A percentile compares a stretch with the other conserved stretches of the same genome.
phyloP scores from a whole-genome alignment of 2,329 filamentous ascomycete species.

The Calonectria fujianensis region DNA sequence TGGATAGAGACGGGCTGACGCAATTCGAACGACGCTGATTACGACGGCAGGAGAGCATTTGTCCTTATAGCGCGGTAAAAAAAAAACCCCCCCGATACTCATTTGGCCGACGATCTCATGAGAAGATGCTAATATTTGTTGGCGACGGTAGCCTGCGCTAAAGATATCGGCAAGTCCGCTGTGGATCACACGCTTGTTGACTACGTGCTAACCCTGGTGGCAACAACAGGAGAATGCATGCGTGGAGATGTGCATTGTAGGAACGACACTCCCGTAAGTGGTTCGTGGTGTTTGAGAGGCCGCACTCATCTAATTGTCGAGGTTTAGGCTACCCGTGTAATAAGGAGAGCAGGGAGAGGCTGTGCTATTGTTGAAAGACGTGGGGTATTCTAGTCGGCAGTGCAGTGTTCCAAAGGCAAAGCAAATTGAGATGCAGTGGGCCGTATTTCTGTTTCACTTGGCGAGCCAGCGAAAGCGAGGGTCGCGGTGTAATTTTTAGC shows the following conservation, averaged over 20 bases:
- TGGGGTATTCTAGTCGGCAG: neutral
- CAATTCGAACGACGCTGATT: neutral
- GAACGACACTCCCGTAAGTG: neutral
- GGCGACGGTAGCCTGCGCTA: neutral
- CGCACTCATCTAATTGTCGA: neutral
- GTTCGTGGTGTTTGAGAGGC: neutral
- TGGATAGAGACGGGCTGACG: neutral
- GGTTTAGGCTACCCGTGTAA: neutral
- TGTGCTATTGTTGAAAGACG: neutral
- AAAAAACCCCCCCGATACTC: neutral
- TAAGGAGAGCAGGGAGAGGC: neutral
- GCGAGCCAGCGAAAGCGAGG: conserved; percentile 15
- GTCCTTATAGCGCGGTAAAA: neutral
- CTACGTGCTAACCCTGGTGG: neutral
- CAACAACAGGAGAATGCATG: neutral
- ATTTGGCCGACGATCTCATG: neutral
- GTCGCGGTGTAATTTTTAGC: conserved; percentile 8
- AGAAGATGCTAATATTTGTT: neutral
- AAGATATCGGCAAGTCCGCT: neutral
- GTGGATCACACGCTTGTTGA: no score
- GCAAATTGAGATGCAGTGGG: neutral
- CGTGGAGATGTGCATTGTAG: neutral
- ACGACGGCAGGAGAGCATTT: neutral
- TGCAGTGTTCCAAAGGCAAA: neutral
- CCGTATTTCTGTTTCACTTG: conserved; percentile 10